Evolutionary conservation across 2,329 filamentous ascomycete species (phyloP), one percentile per base, ranked within the genome.

Genomic region (Plenodomus tracheiphilus): DNA sequence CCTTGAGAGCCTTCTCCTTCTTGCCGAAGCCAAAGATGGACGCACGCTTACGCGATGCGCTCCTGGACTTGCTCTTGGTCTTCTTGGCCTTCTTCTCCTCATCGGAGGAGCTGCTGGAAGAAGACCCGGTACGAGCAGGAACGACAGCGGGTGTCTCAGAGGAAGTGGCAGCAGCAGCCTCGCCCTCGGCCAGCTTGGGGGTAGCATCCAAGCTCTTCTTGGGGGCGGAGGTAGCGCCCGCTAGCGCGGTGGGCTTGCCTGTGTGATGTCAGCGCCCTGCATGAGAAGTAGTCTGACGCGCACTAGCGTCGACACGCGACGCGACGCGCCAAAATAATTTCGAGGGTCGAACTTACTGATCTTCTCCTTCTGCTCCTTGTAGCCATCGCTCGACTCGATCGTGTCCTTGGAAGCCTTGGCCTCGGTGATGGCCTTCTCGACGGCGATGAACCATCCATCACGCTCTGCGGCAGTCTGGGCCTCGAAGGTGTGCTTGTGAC

Each of bases 401-500:
- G 81, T 81, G 58, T 88, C 80, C 68, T 86, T 87, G 49, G 89
- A 79, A 65, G 87, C 87, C 82, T 94, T 95, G 67, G 91, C 92
- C 78, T 96, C 91, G 13, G 51, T 47, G 45, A 60, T 53, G 45
- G 57, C 54, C 50, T 51, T 51, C 43, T 85, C 82, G 44, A 89
- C 83, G 81, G 92, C 88, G 55, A 85, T 78, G 66, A 96, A 84
- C 94, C 94, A 97, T 82, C 88, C 90, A 75, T 96, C 91, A 71
- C 93, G 91, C 78, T 97, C 91, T 51, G 84, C 79, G 41, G 83
- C 66, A n/a, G 17, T 54, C 44, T 50, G 68, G 49, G 93, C 90
- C 84, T 97, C 93, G 82, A 99, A 96, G 53, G 83, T 83, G 83
- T 97, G 91, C 85, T 96, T 96, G 78, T 95, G 87, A 63, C 88